Evolutionary conservation across 1,139 yeast species (phyloP).

Genomic region (Magnusiomyces sp.): DNA sequence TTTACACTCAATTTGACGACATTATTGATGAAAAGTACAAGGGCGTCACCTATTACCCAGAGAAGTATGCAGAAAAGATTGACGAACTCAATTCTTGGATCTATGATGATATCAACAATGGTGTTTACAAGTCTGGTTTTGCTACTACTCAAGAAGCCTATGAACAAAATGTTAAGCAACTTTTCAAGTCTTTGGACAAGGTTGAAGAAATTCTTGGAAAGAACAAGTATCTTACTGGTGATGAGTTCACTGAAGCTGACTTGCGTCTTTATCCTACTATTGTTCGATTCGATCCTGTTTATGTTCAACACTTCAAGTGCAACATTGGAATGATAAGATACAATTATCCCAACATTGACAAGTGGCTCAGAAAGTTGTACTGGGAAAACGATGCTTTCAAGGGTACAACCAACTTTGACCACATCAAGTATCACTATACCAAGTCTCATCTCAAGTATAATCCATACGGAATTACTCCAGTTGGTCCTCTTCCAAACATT

Average conservation of each 20-base stretch:
- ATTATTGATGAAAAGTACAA: slow-evolving; percentile 42
- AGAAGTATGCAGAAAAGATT: slow-evolving; percentile 43
- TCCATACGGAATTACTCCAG: slow-evolving; percentile 75
- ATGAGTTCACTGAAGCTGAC: slow-evolving; percentile 79
- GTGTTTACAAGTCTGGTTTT: slow-evolving; percentile 91
- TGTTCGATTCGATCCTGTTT: slow-evolving; percentile 81
- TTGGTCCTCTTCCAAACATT: slow-evolving; percentile 82
- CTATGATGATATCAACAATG: slow-evolving; percentile 80
- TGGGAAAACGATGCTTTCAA: slow-evolving; percentile 76
- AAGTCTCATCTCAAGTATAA: slow-evolving; percentile 54
- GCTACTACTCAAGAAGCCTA: slow-evolving; percentile 80
- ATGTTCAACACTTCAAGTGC: slow-evolving; percentile 92
- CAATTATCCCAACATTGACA: slow-evolving; percentile 69
- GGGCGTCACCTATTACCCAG: slow-evolving; percentile 58
- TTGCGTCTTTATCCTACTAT: slow-evolving; percentile 76
- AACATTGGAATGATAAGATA: slow-evolving; percentile 73
- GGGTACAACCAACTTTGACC: slow-evolving; percentile 59
- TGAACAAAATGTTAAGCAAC: slow-evolving; percentile 55
- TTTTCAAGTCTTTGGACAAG: slow-evolving; percentile 66
- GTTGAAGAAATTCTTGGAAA: slow-evolving; percentile 58
- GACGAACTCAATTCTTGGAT: slow-evolving; percentile 81
- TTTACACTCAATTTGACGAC: slow-evolving; percentile 60
- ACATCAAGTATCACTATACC: slow-evolving; percentile 85
- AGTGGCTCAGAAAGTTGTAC: slow-evolving; percentile 76
- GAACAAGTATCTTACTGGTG: slow-evolving; percentile 52